Percentiles rank a stretch among this genome's conserved stretches.
phyloP scores from a whole-genome alignment of 2,329 filamentous ascomycete genomes.

The Colletotrichum paranaense region DNA sequence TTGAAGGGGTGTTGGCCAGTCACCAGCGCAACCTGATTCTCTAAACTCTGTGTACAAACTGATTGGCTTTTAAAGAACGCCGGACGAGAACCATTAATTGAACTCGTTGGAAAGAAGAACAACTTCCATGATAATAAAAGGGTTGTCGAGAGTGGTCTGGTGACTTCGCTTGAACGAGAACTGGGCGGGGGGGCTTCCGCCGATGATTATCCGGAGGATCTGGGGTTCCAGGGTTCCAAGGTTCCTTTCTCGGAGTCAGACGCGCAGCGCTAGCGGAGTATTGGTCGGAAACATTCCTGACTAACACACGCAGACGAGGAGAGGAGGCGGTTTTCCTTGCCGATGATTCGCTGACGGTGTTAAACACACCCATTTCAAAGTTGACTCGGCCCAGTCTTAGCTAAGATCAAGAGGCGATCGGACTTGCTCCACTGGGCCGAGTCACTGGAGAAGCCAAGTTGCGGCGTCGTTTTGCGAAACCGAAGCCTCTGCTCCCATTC shows the following conservation, averaged over 20 bases:
- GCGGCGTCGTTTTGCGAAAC: not conserved
- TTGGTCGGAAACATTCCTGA: not conserved
- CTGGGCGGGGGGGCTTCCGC: not conserved
- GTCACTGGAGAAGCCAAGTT: not conserved
- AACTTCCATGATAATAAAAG: not conserved
- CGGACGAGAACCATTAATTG: too few species aligned
- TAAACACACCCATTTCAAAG: not conserved
- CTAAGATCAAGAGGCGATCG: not conserved
- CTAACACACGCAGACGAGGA: not conserved
- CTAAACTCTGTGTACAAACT: not conserved
- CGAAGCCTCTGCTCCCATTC: not conserved
- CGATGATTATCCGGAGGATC: conserved; percentile 19
- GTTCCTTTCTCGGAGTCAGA: not conserved
- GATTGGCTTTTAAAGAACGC: too few species aligned
- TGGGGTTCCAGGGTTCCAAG: not conserved
- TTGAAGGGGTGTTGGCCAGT: not conserved
- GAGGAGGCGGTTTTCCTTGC: not conserved
- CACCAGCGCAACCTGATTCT: too few species aligned
- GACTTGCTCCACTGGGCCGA: not conserved
- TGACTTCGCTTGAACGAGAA: not conserved
- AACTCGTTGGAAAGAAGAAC: too few species aligned
- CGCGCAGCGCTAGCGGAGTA: conserved; percentile 26
- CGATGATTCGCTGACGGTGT: not conserved
- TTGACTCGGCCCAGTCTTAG: not conserved
- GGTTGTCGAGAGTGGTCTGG: not conserved